A percentile compares a stretch with the other conserved stretches of the same genome.
These are phyloP conservation scores for Ogataea allantospora DNA, from an alignment of 805 yeast genomes.

Conservation along the genomic window DNA sequence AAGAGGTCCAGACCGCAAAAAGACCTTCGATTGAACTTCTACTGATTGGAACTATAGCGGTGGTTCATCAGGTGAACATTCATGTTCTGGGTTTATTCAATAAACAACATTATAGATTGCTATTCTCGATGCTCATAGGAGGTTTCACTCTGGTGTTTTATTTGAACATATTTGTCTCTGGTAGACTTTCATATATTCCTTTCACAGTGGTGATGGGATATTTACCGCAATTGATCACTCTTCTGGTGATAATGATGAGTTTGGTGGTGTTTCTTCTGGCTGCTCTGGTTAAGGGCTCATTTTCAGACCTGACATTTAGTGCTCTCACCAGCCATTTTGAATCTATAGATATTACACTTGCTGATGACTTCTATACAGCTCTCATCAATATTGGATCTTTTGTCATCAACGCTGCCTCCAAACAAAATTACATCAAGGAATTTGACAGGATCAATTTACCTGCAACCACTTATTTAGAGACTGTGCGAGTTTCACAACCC, in stretches of 20 bases:
- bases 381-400: slow-evolving; percentile 58
- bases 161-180: slow-evolving; percentile 38
- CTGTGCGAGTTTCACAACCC: slow-evolving; percentile 1
- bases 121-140: slow-evolving; percentile 64
- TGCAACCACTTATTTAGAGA: slow-evolving; percentile 55
- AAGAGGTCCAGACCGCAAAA: slow-evolving; percentile 56
- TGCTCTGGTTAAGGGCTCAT: slow-evolving; percentile 47
- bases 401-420: slow-evolving; percentile 66
- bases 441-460: slow-evolving; percentile 47
- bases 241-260: slow-evolving; percentile 51
- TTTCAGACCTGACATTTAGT: slow-evolving; percentile 32
- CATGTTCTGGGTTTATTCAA: slow-evolving; percentile 63
- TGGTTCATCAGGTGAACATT: slow-evolving; percentile 56
- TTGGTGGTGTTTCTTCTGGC: slow-evolving; percentile 55
- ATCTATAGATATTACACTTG: slow-evolving; percentile 39
- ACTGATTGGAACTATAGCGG: slow-evolving; percentile 52
- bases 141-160: slow-evolving; percentile 48
- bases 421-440: slow-evolving; percentile 63
- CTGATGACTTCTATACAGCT: slow-evolving; percentile 68
- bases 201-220: slow-evolving; percentile 55
- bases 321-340: slow-evolving; percentile 34
- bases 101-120: slow-evolving; percentile 52
- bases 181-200: slow-evolving; percentile 50
- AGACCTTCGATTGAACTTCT: slow-evolving; percentile 55
- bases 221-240: slow-evolving; percentile 62